These are phyloP conservation scores for Rhododendron ferrugineum DNA, from an alignment of 148 eudicot genomes.

Conservation along the genomic window DNA sequence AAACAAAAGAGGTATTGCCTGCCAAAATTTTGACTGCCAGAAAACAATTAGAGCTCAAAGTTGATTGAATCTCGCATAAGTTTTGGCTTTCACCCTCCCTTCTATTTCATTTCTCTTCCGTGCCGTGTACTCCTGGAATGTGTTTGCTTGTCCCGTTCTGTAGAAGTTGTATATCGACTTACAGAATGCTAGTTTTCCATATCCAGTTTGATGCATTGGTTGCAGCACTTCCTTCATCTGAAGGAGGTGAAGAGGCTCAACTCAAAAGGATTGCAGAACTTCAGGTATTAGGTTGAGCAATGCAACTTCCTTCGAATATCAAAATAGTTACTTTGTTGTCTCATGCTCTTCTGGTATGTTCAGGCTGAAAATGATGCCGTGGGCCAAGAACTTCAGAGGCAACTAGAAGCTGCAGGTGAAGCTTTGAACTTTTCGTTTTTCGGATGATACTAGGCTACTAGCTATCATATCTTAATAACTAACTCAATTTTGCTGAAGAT, in stretches of 20 bases:
- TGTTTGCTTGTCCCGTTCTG: not conserved
- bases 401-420: slow-evolving; percentile 93
- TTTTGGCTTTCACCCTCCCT: not conserved
- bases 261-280: slow-evolving; percentile 86
- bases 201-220: slow-evolving; percentile 92
- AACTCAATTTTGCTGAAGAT: not conserved
- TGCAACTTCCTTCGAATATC: not conserved
- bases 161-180: not conserved
- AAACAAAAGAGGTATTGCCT: not conserved
- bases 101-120: not conserved
- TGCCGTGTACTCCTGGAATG: not conserved
- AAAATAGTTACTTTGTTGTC: not conserved
- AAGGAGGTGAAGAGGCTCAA: slow-evolving; percentile 98
- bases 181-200: not conserved
- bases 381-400: slow-evolving; percentile 92
- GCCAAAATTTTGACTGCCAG: not conserved
- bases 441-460: not conserved
- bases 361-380: slow-evolving; percentile 89
- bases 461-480: not conserved
- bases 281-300: slow-evolving; percentile 40
- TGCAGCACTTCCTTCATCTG: slow-evolving; percentile 82
- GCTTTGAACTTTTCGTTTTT: not conserved
- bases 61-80: not conserved
- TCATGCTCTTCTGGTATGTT: not conserved
- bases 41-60: not conserved